phyloP scores from a whole-genome alignment of 2,329 filamentous ascomycete genomes.

The Colletotrichum coccodes region DNA sequence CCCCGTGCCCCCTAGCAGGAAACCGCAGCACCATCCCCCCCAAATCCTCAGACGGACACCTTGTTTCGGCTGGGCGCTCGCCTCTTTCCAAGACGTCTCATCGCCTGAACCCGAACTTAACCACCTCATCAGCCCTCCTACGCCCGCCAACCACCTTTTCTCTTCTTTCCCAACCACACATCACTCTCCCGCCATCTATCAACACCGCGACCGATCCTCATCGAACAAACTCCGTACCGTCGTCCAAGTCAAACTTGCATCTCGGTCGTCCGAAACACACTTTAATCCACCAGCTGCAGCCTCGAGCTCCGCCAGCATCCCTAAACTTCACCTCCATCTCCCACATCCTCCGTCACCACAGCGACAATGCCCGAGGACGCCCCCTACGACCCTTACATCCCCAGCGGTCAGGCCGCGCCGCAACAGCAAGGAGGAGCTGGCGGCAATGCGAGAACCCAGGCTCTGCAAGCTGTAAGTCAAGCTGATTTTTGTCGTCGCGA shows the following conservation, averaged over 20 bases:
- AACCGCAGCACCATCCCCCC: conserved; percentile 20
- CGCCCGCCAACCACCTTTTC: conserved; percentile 32
- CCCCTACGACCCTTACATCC: conserved; percentile 92
- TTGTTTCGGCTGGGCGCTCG: conserved; percentile 33
- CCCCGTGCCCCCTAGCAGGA: conserved; percentile 6
- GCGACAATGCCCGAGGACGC: conserved; percentile 64
- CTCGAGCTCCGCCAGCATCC: conserved; percentile 13
- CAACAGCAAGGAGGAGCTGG: conserved; percentile 51
- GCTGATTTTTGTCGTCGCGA: conserved; percentile 23
- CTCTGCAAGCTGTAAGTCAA: conserved; percentile 84
- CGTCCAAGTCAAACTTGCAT: conserved; percentile 9
- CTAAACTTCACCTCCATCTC: background rate
- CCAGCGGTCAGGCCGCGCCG: conserved; percentile 67
- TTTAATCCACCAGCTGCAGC: conserved; percentile 9
- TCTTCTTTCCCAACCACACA: conserved; percentile 31
- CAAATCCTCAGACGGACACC: conserved; percentile 33
- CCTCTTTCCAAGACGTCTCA: conserved; percentile 33
- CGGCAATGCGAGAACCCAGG: conserved; percentile 65
- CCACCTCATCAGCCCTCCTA: conserved; percentile 32
- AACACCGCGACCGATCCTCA: conserved; percentile 10
- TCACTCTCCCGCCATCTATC: conserved; percentile 8
- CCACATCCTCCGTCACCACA: conserved; percentile 31
- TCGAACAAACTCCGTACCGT: conserved; percentile 15
- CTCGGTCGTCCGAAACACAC: background rate
- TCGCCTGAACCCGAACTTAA: conserved; percentile 33